phyloP scores from a whole-genome alignment of 805 yeast genomes.

The Wickerhamiella dianesei region DNA sequence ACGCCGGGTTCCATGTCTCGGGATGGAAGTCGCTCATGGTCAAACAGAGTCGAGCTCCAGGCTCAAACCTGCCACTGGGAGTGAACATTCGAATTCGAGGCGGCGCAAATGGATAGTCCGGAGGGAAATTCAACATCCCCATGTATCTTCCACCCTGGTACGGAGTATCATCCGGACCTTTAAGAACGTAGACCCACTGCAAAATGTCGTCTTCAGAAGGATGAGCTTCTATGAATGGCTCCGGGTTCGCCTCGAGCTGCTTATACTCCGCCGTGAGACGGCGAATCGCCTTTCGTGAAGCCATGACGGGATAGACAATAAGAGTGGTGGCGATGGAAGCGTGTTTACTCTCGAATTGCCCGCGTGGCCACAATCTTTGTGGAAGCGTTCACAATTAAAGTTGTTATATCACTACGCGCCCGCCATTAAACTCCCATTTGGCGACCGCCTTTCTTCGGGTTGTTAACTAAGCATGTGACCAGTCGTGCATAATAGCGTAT shows the following conservation, averaged over 20 bases:
- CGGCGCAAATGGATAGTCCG: conserved; percentile 83
- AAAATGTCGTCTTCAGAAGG: conserved; percentile 80
- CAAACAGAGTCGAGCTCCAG: conserved; percentile 64
- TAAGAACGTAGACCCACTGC: conserved; percentile 86
- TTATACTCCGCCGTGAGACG: conserved; percentile 25
- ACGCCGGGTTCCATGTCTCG: conserved; percentile 85
- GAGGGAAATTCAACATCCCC: conserved; percentile 58
- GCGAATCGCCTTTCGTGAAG: conserved; percentile 18
- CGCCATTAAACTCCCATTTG: too few relatives aligned
- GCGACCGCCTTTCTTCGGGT: too few relatives aligned
- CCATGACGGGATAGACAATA: conserved; percentile 12
- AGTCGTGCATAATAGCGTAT: too few relatives aligned
- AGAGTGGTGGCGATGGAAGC: too few relatives aligned
- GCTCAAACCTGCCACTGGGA: conserved; percentile 74
- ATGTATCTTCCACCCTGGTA: conserved; percentile 37
- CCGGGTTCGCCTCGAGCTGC: conserved; percentile 60
- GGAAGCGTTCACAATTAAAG: too few relatives aligned
- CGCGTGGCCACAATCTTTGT: background rate
- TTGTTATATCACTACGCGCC: too few relatives aligned
- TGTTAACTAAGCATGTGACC: too few relatives aligned
- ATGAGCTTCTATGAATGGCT: conserved; percentile 71
- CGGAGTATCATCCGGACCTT: conserved; percentile 86
- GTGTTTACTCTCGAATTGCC: too few relatives aligned
- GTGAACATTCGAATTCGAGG: conserved; percentile 83
- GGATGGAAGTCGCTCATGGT: conserved; percentile 87